These are phyloP conservation scores for Penicillium rolfsii DNA, from an alignment of 2,329 filamentous ascomycete species.

Conservation along the genomic window DNA sequence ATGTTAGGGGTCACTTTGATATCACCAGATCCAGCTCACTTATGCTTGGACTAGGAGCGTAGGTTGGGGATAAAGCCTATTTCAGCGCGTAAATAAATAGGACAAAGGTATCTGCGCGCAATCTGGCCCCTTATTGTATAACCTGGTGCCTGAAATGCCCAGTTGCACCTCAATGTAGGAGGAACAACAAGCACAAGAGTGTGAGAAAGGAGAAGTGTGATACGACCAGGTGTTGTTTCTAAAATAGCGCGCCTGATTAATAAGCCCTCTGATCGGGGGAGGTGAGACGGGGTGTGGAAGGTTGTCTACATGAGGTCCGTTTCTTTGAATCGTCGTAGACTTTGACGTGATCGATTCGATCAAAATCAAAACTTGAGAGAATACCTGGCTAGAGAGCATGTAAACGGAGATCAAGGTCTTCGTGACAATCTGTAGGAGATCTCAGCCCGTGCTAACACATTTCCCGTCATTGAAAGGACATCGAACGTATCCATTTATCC, in stretches of 20 bases:
- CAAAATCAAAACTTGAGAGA: not conserved
- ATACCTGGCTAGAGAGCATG: not conserved
- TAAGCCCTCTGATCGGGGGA: not conserved
- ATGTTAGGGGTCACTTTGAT: not conserved
- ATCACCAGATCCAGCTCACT: not conserved
- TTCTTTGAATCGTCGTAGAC: not conserved
- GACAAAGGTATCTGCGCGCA: not conserved
- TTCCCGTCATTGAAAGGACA: not conserved
- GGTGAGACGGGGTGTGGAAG: not conserved
- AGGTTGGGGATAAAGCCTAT: not conserved
- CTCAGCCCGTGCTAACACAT: not conserved
- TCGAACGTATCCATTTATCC: not conserved
- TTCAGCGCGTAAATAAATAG: not conserved
- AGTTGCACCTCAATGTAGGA: not conserved
- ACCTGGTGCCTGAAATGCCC: not conserved
- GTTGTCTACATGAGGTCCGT: not conserved
- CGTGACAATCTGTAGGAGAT: not conserved
- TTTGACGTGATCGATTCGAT: not conserved
- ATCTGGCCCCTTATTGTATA: not conserved
- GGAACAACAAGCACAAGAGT: not conserved
- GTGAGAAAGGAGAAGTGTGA: not conserved
- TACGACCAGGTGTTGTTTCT: not conserved
- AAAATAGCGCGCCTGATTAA: not conserved
- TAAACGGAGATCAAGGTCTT: not conserved
- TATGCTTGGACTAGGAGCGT: not conserved